A percentile compares a stretch with the other conserved stretches of the same genome.
These are phyloP conservation scores for Ustilago bromivora DNA, from an alignment of 1,284 basidiomycete genomes.

Conservation along the genomic window DNA sequence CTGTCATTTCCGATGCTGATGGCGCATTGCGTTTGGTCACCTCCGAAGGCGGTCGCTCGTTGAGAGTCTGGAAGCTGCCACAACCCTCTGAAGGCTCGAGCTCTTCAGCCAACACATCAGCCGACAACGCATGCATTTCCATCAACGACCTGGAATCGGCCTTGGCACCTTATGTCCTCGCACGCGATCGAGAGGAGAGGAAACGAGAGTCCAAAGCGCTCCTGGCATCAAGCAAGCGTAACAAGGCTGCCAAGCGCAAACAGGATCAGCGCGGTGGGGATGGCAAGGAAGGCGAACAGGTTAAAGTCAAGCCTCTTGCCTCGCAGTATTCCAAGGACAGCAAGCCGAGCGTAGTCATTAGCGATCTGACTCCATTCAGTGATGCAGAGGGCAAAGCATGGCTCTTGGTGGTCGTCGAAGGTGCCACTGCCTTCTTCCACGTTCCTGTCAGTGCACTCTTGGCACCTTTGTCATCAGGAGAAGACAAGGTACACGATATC, in stretches of 20 bases:
- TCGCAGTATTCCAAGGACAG: conserved; percentile 39
- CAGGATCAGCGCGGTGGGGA: conserved; percentile 17
- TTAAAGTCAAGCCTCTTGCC: conserved; percentile 24
- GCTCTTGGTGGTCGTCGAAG: conserved; percentile 57
- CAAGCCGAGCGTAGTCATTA: conserved; percentile 51
- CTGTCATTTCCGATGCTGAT: conserved; percentile 32
- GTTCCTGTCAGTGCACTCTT: conserved; percentile 40
- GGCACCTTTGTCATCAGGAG: conserved; percentile 11
- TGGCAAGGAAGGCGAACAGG: conserved; percentile 6
- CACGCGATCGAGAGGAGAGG: conserved; percentile 51
- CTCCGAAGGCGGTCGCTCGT: conserved; percentile 55
- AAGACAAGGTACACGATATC: conserved; percentile 35
- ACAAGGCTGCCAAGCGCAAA: conserved; percentile 39
- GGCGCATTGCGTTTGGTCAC: conserved; percentile 43
- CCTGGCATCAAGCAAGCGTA: conserved; percentile 39
- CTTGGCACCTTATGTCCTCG: conserved; percentile 37
- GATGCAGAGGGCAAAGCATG: conserved; percentile 28
- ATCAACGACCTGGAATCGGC: conserved; percentile 42
- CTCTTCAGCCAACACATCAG: conserved; percentile 12
- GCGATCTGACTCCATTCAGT: conserved; percentile 41
- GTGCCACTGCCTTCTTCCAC: conserved; percentile 58
- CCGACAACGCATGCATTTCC: conserved; percentile 29
- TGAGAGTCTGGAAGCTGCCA: conserved; percentile 56
- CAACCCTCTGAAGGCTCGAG: conserved; percentile 9
- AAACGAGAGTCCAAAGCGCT: conserved; percentile 39